Evolutionary conservation across 495 filamentous ascomycete genomes (phyloP).

Genomic region (Aspergillus hancockii): DNA sequence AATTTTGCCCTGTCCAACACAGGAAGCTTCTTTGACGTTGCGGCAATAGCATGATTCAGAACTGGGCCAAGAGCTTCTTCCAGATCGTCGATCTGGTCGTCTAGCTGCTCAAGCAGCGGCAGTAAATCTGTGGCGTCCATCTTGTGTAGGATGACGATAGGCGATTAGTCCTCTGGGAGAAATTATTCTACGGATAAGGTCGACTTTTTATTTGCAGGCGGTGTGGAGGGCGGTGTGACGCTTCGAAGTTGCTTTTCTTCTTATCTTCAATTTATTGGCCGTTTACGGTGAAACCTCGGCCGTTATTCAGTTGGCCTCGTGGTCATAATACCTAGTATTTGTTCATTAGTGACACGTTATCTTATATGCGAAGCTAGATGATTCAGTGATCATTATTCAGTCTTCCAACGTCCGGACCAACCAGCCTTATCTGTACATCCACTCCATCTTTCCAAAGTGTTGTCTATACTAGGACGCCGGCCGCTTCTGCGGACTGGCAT

Average conservation of each 20-base stretch:
- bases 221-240: slow-evolving; percentile 8
- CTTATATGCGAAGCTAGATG: neutral
- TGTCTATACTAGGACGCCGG: slow-evolving; percentile 35
- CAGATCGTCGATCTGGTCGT: slow-evolving; percentile 74
- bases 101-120: slow-evolving; percentile 67
- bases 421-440: neutral
- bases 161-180: neutral
- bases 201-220: slow-evolving; percentile 24
- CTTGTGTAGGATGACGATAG: slow-evolving; percentile 2
- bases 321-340: neutral
- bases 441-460: slow-evolving; percentile 33
- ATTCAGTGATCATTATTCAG: neutral
- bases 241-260: neutral
- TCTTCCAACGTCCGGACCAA: neutral
- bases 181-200: slow-evolving; percentile 14
- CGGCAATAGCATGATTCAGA: slow-evolving; percentile 60
- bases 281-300: no score
- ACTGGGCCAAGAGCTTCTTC: slow-evolving; percentile 71
- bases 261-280: slow-evolving; percentile 16
- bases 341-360: neutral
- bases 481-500: slow-evolving; percentile 41
- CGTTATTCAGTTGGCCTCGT: neutral
- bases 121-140: slow-evolving; percentile 49
- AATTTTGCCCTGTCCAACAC: slow-evolving; percentile 93
- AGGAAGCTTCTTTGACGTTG: slow-evolving; percentile 75